Evolutionary conservation across 208 protist species (phyloP).

Genomic region (Wallacemonas sp.): DNA sequence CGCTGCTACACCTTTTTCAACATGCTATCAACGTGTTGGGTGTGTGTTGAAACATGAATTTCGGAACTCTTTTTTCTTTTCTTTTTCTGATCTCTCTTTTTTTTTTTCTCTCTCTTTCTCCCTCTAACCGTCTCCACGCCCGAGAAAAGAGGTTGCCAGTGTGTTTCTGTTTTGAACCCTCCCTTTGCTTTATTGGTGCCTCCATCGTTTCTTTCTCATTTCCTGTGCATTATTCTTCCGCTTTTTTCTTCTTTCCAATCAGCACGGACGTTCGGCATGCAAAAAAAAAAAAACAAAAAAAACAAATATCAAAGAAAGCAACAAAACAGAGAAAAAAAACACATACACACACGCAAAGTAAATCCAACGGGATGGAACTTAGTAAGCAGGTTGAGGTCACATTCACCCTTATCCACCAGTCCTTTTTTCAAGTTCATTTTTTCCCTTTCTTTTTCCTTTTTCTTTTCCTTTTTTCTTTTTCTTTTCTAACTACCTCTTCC

Average conservation of each 20-base stretch:
- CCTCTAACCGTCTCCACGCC: neutral
- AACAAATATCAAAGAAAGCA: too few species aligned
- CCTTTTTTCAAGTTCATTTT: neutral
- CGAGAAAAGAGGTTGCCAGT: too few species aligned
- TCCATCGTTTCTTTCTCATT: conserved; percentile 15
- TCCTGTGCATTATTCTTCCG: neutral
- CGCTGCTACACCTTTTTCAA: neutral
- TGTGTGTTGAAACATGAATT: neutral
- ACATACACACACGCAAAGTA: too few species aligned
- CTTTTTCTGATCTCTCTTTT: neutral
- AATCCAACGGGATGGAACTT: too few species aligned
- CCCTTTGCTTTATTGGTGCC: conserved; percentile 13
- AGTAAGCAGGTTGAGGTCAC: too few species aligned
- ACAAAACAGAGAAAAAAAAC: too few species aligned
- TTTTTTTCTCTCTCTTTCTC: neutral
- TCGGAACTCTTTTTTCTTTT: conserved; percentile 1
- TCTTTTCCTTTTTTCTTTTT: conserved; percentile 1
- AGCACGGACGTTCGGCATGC: too few species aligned
- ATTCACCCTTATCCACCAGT: too few species aligned
- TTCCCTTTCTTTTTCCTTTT: conserved; percentile 4
- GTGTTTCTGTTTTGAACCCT: neutral
- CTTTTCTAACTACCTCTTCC: neutral
- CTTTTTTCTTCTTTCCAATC: neutral
- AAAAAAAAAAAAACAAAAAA: too few species aligned
- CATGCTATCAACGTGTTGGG: neutral